phyloP scores from a whole-genome alignment of 1,139 yeast genomes.

The Magnusiomyces suaveolens region DNA sequence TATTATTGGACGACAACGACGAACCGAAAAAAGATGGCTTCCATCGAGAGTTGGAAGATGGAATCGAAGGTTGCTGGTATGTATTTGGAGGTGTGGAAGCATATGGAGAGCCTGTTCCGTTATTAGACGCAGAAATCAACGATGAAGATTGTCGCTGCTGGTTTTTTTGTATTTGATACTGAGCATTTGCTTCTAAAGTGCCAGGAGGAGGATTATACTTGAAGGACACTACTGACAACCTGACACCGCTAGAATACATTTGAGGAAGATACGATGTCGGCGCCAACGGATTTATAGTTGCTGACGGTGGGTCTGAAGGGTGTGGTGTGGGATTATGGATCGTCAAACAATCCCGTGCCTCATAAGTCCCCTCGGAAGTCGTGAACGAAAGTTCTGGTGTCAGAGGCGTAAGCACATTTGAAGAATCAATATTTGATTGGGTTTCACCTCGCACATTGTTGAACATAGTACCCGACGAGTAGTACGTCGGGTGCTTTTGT shows the following conservation, averaged over 20 bases:
- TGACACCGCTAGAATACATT: conserved; percentile 25
- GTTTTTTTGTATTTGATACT: neutral
- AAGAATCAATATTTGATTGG: conserved; percentile 24
- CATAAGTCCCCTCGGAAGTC: conserved; percentile 29
- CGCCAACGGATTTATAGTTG: conserved; percentile 31
- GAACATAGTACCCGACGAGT: conserved; percentile 8
- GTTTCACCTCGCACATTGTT: conserved; percentile 7
- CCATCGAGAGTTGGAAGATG: conserved; percentile 1
- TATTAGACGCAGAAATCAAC: neutral
- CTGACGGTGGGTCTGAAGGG: conserved; percentile 32
- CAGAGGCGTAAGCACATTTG: conserved; percentile 21
- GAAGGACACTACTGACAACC: conserved; percentile 18
- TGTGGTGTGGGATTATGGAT: conserved; percentile 33
- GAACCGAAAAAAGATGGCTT: neutral
- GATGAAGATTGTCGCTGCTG: neutral
- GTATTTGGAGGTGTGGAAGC: neutral
- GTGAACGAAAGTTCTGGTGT: conserved; percentile 20
- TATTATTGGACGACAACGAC: neutral
- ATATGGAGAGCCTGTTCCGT: neutral
- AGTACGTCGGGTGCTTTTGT: conserved; percentile 9
- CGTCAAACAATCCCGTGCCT: conserved; percentile 26
- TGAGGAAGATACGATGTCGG: conserved; percentile 28
- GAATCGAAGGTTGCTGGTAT: neutral
- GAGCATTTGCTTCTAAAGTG: conserved; percentile 5
- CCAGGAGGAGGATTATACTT: conserved; percentile 12